These are phyloP conservation scores for Gigaspora rosea DNA, from an alignment of 192 early-diverging fungal genomes.

Conservation along the genomic window DNA sequence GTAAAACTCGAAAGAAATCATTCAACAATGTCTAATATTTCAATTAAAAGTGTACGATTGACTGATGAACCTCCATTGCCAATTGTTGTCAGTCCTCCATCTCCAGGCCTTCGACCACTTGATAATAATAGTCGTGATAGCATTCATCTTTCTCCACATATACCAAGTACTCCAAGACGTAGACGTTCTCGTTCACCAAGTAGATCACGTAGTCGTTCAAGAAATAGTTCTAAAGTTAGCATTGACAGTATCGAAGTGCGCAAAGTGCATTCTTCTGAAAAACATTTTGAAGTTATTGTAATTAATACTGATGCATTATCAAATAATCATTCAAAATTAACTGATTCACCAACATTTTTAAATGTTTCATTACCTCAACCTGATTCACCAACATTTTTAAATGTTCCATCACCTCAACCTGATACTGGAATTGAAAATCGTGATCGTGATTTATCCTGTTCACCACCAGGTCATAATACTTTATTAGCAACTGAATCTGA, in stretches of 20 bases:
- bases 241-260: neutral
- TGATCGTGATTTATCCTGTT: neutral
- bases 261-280: too few relatives aligned
- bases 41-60: conserved; percentile 20
- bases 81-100: conserved; percentile 14
- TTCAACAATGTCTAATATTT: too few relatives aligned
- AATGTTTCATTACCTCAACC: neutral
- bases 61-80: neutral
- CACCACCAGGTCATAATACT: neutral
- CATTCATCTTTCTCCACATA: neutral
- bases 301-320: neutral
- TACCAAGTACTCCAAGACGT: neutral
- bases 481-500: neutral
- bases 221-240: neutral
- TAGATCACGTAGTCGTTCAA: neutral
- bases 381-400: neutral
- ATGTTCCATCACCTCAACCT: neutral
- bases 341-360: neutral
- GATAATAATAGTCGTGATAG: neutral
- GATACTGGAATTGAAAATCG: neutral
- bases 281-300: neutral
- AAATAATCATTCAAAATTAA: neutral
- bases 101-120: neutral
- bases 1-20: too few relatives aligned
- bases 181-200: neutral